phyloP scores from a whole-genome alignment of 1,139 yeast genomes.

The Zygoascus sp. region DNA sequence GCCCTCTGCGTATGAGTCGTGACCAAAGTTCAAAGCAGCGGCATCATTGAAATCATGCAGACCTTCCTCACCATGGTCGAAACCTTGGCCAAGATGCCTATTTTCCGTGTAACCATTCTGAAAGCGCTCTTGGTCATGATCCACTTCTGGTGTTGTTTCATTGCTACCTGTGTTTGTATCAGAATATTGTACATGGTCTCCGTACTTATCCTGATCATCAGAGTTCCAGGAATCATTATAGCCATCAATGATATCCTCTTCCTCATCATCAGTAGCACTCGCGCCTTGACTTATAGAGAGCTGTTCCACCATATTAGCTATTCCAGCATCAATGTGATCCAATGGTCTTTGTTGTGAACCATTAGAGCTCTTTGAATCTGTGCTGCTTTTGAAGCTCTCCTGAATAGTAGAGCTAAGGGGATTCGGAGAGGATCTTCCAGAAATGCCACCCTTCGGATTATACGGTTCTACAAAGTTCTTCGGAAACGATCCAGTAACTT shows the following conservation, averaged over 20 bases:
- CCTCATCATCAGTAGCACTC: background rate
- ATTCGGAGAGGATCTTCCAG: slow-evolving; percentile 1
- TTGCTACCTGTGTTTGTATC: background rate
- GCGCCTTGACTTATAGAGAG: slow-evolving; percentile 7
- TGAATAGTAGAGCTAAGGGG: background rate
- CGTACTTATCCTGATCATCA: slow-evolving; percentile 16
- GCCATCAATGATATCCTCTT: background rate
- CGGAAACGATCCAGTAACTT: slow-evolving; percentile 81
- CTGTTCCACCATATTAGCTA: slow-evolving; percentile 12
- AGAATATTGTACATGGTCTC: slow-evolving; percentile 17
- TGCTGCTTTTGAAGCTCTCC: background rate
- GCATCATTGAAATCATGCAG: too few species aligned
- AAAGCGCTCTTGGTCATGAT: background rate
- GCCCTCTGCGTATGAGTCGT: too few species aligned
- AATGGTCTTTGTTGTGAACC: background rate
- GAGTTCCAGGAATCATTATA: background rate
- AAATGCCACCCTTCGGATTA: slow-evolving; percentile 27
- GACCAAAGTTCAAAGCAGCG: too few species aligned
- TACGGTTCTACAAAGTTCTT: slow-evolving; percentile 69
- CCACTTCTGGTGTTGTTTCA: slow-evolving; percentile 2
- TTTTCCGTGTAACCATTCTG: too few species aligned
- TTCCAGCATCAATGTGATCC: slow-evolving; percentile 6
- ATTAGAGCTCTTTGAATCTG: background rate
- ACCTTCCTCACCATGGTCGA: too few species aligned
- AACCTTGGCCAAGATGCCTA: too few species aligned